Evolutionary conservation across 768 basidiomycete genomes (phyloP), one percentile per base, ranked within the genome.

Genomic region (Cystobasidium ongulense): DNA sequence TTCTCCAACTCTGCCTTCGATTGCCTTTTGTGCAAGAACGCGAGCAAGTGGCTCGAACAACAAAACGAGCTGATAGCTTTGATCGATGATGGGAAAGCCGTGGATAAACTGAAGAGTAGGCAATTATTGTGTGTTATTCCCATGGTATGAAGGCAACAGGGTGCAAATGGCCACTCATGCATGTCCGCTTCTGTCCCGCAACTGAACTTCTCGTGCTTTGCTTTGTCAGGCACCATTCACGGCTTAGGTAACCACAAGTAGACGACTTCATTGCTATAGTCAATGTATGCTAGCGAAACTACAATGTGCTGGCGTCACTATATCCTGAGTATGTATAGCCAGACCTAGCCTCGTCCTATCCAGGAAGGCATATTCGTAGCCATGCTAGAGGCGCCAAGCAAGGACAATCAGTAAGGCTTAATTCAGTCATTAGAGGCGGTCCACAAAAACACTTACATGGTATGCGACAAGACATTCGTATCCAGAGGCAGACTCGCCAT

Each of bases 401-500:
- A 29, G 29, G 17, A 29, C 8, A 59, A 29, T 59, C 57, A 59
- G 57, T 18, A 29, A 23, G 17, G 63, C 63, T 21, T 15, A 64
- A 38, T 17, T 23, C 18, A 17, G 18, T 35, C 21, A 17, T 23
- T 15, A 23, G 25, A 21, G 18, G 18, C 25, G 13, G 13, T 43
- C 23, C 21, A 8, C n/a, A n/a, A n/a, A n/a, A n/a, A 25, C 23
- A 52, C 68, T 88, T 76, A 90, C 68, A 71, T 71, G 7, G 68
- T 71, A 43, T 71, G 82, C 25, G 88, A 85, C 43, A 90, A 84
- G 67, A 92, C 85, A 21, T 88, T 87, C 3, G 89, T 88, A 63
- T 87, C 85, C 17, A 84, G 83, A 0, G 90, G 90, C 46, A 92
- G 82, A 53, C 82, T 82, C 1, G 89, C 88, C 63, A 91, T 85